phyloP scores from a whole-genome alignment of 2,329 filamentous ascomycete genomes.

The Paraphaeosphaeria sporulosa region DNA sequence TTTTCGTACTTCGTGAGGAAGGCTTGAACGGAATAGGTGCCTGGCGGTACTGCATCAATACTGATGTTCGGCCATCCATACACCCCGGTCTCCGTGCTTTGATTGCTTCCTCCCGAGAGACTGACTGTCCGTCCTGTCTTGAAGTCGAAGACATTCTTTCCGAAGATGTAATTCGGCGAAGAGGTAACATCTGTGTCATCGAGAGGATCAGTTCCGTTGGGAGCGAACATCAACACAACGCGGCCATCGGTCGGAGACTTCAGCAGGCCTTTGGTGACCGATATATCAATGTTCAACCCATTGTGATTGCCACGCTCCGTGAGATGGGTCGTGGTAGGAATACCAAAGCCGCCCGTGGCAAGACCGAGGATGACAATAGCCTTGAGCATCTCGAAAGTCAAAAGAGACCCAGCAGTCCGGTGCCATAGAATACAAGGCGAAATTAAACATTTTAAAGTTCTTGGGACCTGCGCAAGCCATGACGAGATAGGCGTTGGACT shows the following conservation, averaged over 20 bases:
- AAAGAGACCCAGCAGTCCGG: neutral
- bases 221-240: conserved; percentile 44
- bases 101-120: conserved; percentile 39
- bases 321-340: neutral
- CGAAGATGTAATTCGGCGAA: conserved; percentile 47
- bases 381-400: neutral
- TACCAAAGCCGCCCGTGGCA: neutral
- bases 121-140: conserved; percentile 23
- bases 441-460: neutral
- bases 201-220: conserved; percentile 45
- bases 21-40: conserved; percentile 45
- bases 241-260: conserved; percentile 39
- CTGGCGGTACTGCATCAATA: conserved; percentile 38
- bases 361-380: neutral
- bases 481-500: neutral
- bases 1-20: conserved; percentile 48
- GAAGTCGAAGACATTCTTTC: conserved; percentile 46
- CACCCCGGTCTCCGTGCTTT: conserved; percentile 34
- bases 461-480: neutral
- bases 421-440: neutral
- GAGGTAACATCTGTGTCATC: conserved; percentile 46
- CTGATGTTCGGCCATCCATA: conserved; percentile 47
- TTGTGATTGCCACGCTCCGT: neutral
- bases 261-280: conserved; percentile 37
- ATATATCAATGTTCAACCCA: conserved; percentile 30